Percentiles rank a stretch among this genome's conserved stretches.
Conservation (phyloP, 169 alveolate species). For the Amoebophrya sp. region DNA sequence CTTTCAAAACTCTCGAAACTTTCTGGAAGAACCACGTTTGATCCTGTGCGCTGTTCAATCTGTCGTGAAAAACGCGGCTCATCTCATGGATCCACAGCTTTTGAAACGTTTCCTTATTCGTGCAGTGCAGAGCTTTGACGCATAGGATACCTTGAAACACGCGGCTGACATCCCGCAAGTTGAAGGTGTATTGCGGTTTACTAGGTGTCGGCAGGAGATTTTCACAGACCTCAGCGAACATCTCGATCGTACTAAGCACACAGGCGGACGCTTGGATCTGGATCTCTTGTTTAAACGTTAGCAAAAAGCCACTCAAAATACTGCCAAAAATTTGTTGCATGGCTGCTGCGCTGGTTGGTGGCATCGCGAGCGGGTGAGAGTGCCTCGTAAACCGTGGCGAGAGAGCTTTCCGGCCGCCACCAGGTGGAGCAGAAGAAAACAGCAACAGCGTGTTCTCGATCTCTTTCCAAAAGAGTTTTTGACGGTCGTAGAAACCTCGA, state of each 20-base stretch:
- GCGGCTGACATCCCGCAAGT: constrained; percentile 79
- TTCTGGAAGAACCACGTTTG: constrained; percentile 65
- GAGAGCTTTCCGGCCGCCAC: constrained; percentile 78
- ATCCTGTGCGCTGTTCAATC: constrained; percentile 70
- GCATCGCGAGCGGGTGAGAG: constrained; percentile 74
- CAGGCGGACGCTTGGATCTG: constrained; percentile 65
- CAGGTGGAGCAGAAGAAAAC: constrained; percentile 83
- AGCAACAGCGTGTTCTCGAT: constrained; percentile 69
- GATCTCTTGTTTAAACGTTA: constrained; percentile 65
- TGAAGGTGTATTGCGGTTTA: constrained; percentile 83
- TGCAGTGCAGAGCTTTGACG: constrained; percentile 62
- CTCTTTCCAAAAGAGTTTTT: constrained; percentile 74
- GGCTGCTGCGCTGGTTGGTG: constrained; percentile 73
- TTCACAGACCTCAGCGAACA: constrained; percentile 70
- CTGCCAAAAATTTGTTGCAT: constrained; percentile 71
- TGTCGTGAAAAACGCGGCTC: constrained; percentile 81
- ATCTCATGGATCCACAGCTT: constrained; percentile 85
- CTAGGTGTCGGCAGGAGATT: constrained; percentile 83
- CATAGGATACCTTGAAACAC: constrained; percentile 81
- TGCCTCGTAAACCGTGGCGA: constrained; percentile 81
- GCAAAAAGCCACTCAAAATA: constrained; percentile 73
- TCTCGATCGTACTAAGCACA: constrained; percentile 65
- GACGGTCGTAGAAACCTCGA: constrained; percentile 77
- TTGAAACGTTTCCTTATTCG: constrained; percentile 73
- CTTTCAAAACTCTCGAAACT: constrained; percentile 61